Evolutionary conservation across 768 basidiomycete genomes (phyloP), one percentile per base, ranked within the genome.

Genomic region (Hericium alpestre): DNA sequence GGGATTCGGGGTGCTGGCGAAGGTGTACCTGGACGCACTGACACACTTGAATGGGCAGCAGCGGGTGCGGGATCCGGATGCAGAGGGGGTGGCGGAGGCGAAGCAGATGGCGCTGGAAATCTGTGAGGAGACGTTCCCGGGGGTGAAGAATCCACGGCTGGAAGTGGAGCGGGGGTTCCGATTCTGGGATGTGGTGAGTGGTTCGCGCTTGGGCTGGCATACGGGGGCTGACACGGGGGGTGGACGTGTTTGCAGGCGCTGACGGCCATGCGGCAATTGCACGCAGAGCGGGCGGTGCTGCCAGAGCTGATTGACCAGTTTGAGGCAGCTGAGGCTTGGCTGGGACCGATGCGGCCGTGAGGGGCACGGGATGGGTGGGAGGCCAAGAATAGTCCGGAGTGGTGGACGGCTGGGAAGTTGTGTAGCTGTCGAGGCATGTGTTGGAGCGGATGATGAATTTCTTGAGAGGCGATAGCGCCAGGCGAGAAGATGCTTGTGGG

Each of bases 111-210:
- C 93, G 50, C 79, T 97, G 46, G 89, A 87, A 61, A 85, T 95
- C 63, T 89, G 94, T 68, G 93, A 97, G 65, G 88, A 93, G 67
- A 93, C 90, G 56, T 97, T 98, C 78, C 81, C 86, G 18, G 93
- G 90, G 20, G 90, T 99, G 63, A 95, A 93, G 76, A 70, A 66
- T 57, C 91, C 94, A 3, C 83, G 86, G 72, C 74, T 74, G 59
- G 95, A 98, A 77, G 88, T 99, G 58, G 93, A 96, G 71, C 75
- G 95, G 52, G 95, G 95, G 6, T 97, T 99, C 78, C 78, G 95
- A 66, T 99, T 98, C 78, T 99, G 95, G 95, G 93, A 97, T 69
- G 80, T 94, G 71, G 94, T 96, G 67, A 74, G 93, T 82, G 12
- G 50, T 18, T 51, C 38, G 53, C 25, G 41, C 11, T 38, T 20